phyloP scores from a whole-genome alignment of 257 asterid genomes.

The Anisodus tanguticus region DNA sequence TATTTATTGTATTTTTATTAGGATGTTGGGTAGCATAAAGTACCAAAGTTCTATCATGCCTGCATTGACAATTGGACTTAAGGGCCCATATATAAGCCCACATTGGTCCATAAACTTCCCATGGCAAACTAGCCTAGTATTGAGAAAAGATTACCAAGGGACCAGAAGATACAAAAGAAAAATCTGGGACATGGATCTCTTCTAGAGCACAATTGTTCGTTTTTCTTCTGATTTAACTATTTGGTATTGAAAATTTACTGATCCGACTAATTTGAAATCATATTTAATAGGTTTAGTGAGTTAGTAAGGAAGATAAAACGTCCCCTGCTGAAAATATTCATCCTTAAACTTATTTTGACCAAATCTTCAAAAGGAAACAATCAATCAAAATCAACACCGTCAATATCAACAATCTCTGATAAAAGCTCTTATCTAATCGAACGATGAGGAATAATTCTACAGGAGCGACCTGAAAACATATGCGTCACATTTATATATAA shows the following conservation, averaged over 20 bases:
- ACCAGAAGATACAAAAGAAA: too few relatives aligned
- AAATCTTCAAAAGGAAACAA: background rate
- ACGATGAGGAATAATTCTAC: background rate
- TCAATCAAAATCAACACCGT: background rate
- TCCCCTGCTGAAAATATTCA: background rate
- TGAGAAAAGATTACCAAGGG: background rate
- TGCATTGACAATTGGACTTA: background rate
- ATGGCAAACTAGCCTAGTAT: background rate
- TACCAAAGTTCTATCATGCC: background rate
- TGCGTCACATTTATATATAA: background rate
- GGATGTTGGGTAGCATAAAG: background rate
- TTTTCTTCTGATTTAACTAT: background rate
- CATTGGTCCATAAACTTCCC: background rate
- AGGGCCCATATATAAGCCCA: background rate
- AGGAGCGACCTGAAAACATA: slow-evolving; percentile 1
- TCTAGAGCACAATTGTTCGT: background rate
- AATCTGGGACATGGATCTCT: background rate
- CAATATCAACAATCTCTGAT: background rate
- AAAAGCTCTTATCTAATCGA: background rate
- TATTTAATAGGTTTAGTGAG: background rate
- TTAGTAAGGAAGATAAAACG: background rate
- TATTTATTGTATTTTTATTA: too few relatives aligned
- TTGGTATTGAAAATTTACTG: background rate
- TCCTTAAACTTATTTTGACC: background rate
- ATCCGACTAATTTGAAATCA: background rate